Evolutionary conservation across 371 early-diverging fungal species (phyloP), one percentile per base, ranked within the genome.

Genomic region (Umbelopsis sp.): DNA sequence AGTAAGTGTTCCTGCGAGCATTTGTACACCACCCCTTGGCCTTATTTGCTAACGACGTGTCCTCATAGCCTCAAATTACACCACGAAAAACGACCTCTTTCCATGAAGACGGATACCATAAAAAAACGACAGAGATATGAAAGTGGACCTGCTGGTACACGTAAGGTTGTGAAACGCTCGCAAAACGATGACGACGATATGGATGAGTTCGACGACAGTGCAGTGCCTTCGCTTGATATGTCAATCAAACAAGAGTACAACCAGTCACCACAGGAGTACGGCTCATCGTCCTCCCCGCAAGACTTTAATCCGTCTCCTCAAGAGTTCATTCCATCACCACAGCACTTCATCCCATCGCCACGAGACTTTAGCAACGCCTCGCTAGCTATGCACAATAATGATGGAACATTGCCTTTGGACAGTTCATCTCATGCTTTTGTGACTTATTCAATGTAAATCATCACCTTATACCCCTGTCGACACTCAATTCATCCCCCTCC

Each of bases 81-180:
- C 75, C 86, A 86, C 72, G 80, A 88, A 64, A 90, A 89, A 67
- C 84, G 96, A 29, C 96, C 93, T 5, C 76, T 89, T 12, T 82
- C 86, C 1, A 85, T 94, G 76, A 93, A 91, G 69, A 89, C 91
- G 2, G 91, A 92, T 65, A 85, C 92, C 24, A 93, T 94, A 66
- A 89, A 91, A 46, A 94, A 94, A 69, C 82, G 94, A 62, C 90
- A 91, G 65, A 83, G 93, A 7, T 87, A 86, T 46, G 91, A 90
- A 57, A 78, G 69, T 63, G 75, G 77, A 9, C 71, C 35, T 3
- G 51, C 32, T n/a, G 50, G 50, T 5, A 51, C 29, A 4, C 66
- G 66, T 22, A 48, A 51, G 14, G 24, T 51, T 1, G 48, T 32
- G 18, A 65, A 65, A 25, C 48, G 51, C 9, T 32, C 66, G 6